Evolutionary conservation across 345 rosid genomes (phyloP), one percentile per base, ranked within the genome.

Genomic region (Clausena lansium): DNA sequence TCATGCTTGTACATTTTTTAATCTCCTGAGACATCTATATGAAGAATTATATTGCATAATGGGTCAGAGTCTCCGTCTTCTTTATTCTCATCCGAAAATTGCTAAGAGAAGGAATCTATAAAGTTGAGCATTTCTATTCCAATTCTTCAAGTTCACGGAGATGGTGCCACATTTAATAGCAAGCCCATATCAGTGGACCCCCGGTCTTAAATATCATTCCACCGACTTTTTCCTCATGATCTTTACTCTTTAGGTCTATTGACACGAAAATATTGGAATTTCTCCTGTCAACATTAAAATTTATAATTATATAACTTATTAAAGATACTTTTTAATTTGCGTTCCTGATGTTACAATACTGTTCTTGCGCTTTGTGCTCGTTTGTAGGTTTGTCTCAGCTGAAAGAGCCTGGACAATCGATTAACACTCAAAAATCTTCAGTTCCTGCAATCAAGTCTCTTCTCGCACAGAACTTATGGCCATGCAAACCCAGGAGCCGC

Each of bases 321-420:
- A 11, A 4, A 45, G 17, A 61, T 41, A 4, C 4, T 38, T 36
- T 25, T 25, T 45, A 45, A 45, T 45, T 45, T 10, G 14, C 39
- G 3, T 71, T 33, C 28, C 22, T 7, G 14, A 39, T 60, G 24
- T 60, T n/a, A 72, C 66, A 19, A 59, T 20, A n/a, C 55, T 36
- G 28, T 10, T 19, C 24, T 36, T 71, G 27, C 39, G 13, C 8
- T 63, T 58, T 55, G 27, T 71, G 66, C 10, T 54, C 22, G 2
- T 64, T 45, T 73, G 71, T 71, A 95, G 98, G 89, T 74, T 87
- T 95, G 57, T 73, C 89, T 62, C 88, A 89, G 78, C 79, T 89
- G 75, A 91, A 86, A 83, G 85, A 84, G 10, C 70, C 87, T 30
- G 32, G 76, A 69, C 84, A 28, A 67, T 38, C 45, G 30, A 61